These are phyloP conservation scores for Acacia pycnantha DNA, from an alignment of 331 rosid species.

Conservation along the genomic window DNA sequence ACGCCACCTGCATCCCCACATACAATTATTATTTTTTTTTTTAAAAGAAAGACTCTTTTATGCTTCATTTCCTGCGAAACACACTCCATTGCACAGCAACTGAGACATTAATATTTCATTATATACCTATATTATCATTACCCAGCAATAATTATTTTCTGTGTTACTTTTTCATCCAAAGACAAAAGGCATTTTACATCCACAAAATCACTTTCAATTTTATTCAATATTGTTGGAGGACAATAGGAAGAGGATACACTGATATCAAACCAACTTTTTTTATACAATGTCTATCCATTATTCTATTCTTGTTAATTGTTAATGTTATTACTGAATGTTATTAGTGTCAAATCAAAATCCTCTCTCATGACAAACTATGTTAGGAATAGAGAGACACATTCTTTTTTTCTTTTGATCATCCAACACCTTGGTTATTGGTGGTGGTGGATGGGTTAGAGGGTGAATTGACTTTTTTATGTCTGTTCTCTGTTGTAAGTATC, in stretches of 20 bases:
- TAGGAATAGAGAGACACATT: neutral
- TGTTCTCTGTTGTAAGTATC: neutral
- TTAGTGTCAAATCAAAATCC: neutral
- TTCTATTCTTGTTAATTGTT: neutral
- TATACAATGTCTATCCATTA: neutral
- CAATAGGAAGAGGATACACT: neutral
- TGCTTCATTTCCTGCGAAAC: neutral
- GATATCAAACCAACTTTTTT: neutral
- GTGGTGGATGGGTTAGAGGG: neutral
- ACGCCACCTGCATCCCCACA: constrained; percentile 75
- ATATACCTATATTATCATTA: neutral
- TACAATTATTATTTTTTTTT: too few species aligned
- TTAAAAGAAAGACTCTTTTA: too few species aligned
- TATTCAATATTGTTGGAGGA: neutral
- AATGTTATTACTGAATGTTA: neutral
- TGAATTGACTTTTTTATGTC: neutral
- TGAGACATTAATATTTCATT: neutral
- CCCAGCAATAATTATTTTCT: neutral
- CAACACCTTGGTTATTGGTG: neutral
- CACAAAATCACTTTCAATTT: neutral
- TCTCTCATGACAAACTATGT: neutral
- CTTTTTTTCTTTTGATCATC: neutral
- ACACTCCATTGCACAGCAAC: neutral
- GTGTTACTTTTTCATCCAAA: neutral
- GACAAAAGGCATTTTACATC: neutral